Conservation (phyloP, 2,329 filamentous ascomycete species). For the Xylariales sp. region DNA sequence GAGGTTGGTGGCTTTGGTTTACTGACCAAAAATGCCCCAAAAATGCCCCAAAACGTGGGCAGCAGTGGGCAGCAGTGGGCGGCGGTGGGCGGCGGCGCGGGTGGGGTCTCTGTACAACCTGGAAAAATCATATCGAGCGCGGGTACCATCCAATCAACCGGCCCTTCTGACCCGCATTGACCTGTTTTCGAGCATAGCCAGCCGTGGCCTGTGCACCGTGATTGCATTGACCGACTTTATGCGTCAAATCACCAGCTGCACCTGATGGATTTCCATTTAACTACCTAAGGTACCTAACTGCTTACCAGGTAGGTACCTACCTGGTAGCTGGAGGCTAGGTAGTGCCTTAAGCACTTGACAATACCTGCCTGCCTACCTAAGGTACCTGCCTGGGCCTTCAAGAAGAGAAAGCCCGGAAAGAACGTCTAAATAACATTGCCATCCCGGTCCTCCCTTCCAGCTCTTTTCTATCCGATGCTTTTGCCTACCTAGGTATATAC, state of each 20-base stretch:
- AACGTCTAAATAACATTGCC: too few relatives aligned
- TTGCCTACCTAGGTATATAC: too few relatives aligned
- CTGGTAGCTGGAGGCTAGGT: too few relatives aligned
- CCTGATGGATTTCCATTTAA: constrained; percentile 2
- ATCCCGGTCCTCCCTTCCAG: too few relatives aligned
- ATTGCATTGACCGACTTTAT: constrained; percentile 49
- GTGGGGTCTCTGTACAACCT: constrained; percentile 34
- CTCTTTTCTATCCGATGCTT: too few relatives aligned
- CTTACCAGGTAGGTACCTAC: not conserved
- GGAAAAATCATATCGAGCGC: constrained; percentile 34
- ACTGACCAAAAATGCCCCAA: constrained; percentile 34
- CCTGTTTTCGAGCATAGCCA: constrained; percentile 40
- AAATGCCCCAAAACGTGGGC: constrained; percentile 18
- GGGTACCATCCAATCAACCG: constrained; percentile 21
- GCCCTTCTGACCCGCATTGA: not conserved
- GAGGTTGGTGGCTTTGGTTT: constrained; percentile 34
- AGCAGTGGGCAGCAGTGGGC: not conserved
- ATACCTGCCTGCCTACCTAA: not conserved
- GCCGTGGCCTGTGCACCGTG: constrained; percentile 37
- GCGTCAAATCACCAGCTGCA: constrained; percentile 35
- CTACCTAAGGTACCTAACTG: not conserved
- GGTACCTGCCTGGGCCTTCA: too few relatives aligned
- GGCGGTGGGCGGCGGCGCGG: too few relatives aligned
- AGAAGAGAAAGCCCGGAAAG: too few relatives aligned
- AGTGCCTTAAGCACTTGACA: not conserved